Evolutionary conservation across 306 rosid genomes (phyloP).

Genomic region (Cicer arietinum): DNA sequence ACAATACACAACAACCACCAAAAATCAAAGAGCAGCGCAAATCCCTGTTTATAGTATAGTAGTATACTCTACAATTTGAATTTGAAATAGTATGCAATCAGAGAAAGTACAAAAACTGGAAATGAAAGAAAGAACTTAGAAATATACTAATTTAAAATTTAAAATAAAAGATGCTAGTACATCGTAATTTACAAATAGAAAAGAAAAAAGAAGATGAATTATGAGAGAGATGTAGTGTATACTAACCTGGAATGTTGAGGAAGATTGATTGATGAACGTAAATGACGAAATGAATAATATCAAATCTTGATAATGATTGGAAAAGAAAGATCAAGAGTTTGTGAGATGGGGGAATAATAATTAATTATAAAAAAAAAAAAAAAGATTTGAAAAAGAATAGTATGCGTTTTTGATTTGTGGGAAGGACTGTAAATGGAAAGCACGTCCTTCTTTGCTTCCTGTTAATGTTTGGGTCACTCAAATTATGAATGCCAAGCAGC

Average conservation of each 20-base stretch:
- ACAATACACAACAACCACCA: not conserved
- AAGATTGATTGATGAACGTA: not conserved
- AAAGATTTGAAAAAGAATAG: not conserved
- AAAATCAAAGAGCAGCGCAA: not conserved
- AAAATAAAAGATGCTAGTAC: too few species aligned
- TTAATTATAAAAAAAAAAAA: not conserved
- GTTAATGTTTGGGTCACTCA: too few species aligned
- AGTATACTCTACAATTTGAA: too few species aligned
- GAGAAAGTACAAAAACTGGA: not conserved
- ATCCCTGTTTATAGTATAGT: not conserved
- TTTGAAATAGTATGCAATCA: too few species aligned
- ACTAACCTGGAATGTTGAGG: not conserved
- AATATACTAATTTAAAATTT: not conserved
- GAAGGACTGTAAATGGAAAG: too few species aligned
- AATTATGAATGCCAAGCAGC: too few species aligned
- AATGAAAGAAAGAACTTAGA: not conserved
- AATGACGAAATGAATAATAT: not conserved
- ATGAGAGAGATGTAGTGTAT: too few species aligned
- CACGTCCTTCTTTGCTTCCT: too few species aligned
- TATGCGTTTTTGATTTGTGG: not conserved
- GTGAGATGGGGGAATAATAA: not conserved
- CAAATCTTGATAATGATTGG: slow-evolving; percentile 6
- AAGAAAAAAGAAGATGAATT: not conserved
- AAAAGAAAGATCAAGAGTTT: not conserved
- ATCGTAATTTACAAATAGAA: not conserved